Percentiles rank a stretch among this genome's conserved stretches.
Conservation (phyloP, 2,329 filamentous ascomycete genomes). For the Lachnellula arida region DNA sequence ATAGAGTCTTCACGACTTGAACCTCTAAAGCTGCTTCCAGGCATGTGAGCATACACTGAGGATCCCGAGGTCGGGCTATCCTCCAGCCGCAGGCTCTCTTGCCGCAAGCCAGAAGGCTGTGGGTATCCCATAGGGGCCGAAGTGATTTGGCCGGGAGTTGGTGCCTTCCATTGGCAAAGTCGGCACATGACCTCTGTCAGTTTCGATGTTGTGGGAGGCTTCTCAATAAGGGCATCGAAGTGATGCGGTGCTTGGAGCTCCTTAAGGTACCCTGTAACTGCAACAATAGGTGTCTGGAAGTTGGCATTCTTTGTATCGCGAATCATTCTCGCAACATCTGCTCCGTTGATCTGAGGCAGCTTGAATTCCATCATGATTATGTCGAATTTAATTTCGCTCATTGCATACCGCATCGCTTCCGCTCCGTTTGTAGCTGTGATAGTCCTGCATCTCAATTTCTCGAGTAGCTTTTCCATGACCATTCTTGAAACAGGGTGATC, state of each 20-base stretch:
- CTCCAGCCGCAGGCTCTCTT: constrained; percentile 59
- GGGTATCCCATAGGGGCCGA: constrained; percentile 50
- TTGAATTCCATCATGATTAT: constrained; percentile 98
- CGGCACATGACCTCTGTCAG: constrained; percentile 81
- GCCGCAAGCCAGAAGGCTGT: constrained; percentile 60
- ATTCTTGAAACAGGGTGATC: constrained; percentile 94
- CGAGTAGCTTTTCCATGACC: constrained; percentile 97
- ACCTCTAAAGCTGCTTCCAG: constrained; percentile 70
- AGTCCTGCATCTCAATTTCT: constrained; percentile 91
- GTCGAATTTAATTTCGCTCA: constrained; percentile 97
- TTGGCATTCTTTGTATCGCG: constrained; percentile 95
- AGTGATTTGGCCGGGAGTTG: constrained; percentile 45
- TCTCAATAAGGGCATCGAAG: constrained; percentile 93
- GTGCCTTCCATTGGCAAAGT: constrained; percentile 90
- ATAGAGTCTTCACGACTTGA: constrained; percentile 88
- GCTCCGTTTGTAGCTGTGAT: constrained; percentile 87
- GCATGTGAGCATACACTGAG: constrained; percentile 67
- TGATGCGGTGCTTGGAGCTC: constrained; percentile 92
- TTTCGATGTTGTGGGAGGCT: constrained; percentile 90
- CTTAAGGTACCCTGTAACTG: constrained; percentile 96
- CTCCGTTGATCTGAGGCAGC: constrained; percentile 88
- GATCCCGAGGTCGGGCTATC: constrained; percentile 71
- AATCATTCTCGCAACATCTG: constrained; percentile 96
- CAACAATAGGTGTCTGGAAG: constrained; percentile 89
- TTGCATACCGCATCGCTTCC: constrained; percentile 87